Conservation (phyloP, 805 yeast species). For the Starmera quercuum region DNA sequence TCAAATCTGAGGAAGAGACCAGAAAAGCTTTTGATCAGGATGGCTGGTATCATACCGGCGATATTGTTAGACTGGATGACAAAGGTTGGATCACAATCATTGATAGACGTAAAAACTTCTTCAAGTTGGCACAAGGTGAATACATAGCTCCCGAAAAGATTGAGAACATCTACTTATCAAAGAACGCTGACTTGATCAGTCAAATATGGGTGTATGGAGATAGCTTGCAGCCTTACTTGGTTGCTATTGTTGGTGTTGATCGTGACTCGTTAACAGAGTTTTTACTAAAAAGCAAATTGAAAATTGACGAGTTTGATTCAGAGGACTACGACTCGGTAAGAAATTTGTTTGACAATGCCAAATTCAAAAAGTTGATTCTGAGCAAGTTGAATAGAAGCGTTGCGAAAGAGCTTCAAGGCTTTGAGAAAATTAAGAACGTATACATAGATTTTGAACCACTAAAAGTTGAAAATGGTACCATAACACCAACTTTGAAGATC, state of each 20-base stretch:
- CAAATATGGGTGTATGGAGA: conserved; percentile 54
- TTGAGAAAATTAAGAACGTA: conserved; percentile 53
- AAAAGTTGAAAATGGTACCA: conserved; percentile 45
- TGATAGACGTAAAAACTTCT: conserved; percentile 62
- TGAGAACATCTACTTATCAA: conserved; percentile 45
- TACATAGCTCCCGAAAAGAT: conserved; percentile 59
- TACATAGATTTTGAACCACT: conserved; percentile 50
- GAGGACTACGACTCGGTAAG: conserved; percentile 5
- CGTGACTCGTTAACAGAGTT: conserved; percentile 16
- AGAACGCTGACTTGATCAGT: conserved; percentile 29
- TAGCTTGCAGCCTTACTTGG: conserved; percentile 38
- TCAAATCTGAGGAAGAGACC: conserved; percentile 14
- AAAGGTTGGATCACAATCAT: conserved; percentile 45
- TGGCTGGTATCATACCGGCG: conserved; percentile 51
- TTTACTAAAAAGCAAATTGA: not conserved
- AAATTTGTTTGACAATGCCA: not conserved
- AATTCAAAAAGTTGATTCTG: not conserved
- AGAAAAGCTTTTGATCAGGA: conserved; percentile 31
- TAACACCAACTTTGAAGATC: conserved; percentile 60
- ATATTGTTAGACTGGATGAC: conserved; percentile 37
- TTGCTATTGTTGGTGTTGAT: conserved; percentile 48
- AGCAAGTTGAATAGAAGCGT: conserved; percentile 1
- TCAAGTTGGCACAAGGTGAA: conserved; percentile 46
- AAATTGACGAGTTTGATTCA: conserved; percentile 4
- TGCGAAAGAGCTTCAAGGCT: conserved; percentile 39